A percentile compares a stretch with the other conserved stretches of the same genome.
Conservation (phyloP, 1,139 yeast species). For the Candida glucosophila region DNA sequence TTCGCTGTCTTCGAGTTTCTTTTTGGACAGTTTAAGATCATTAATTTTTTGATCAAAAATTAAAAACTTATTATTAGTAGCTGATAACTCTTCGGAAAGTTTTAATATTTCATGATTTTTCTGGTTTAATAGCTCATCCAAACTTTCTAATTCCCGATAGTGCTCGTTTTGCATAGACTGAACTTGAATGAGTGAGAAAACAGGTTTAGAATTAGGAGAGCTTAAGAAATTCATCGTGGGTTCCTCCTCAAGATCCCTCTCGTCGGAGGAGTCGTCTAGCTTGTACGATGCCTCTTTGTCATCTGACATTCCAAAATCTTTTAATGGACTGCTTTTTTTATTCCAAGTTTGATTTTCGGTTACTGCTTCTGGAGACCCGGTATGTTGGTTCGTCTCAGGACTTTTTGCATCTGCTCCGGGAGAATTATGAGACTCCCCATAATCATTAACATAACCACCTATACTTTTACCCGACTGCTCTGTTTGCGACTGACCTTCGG, state of each 20-base stretch:
- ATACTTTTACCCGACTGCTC: conserved; percentile 6
- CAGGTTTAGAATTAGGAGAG: conserved; percentile 31
- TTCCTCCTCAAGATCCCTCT: conserved; percentile 13
- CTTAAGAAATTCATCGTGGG: conserved; percentile 23
- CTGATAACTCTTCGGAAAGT: conserved; percentile 12
- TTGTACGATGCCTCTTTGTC: conserved; percentile 5
- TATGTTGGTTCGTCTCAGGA: conserved; percentile 30
- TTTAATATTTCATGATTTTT: conserved; percentile 13
- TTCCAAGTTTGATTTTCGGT: conserved; percentile 7
- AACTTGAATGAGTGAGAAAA: conserved; percentile 25
- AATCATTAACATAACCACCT: conserved; percentile 9
- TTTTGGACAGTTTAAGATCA: conserved; percentile 12
- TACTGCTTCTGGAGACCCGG: conserved; percentile 11
- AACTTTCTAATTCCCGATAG: conserved; percentile 10
- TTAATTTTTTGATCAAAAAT: conserved; percentile 13
- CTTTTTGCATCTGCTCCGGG: conserved; percentile 21
- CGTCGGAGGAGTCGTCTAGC: conserved; percentile 5
- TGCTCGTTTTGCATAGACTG: conserved; percentile 20
- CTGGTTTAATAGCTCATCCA: conserved; percentile 9
- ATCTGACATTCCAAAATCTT: conserved; percentile 4
- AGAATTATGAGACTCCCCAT: conserved; percentile 31
- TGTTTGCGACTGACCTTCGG: conserved; percentile 2
- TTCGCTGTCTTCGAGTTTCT: conserved; percentile 14
- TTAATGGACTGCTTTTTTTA: conserved; percentile 19
- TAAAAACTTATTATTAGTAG: conserved; percentile 13